Base-by-base conservation (phyloP, 2,329 filamentous ascomycete genomes). In the Chaetomiaceae sp. region DNA sequence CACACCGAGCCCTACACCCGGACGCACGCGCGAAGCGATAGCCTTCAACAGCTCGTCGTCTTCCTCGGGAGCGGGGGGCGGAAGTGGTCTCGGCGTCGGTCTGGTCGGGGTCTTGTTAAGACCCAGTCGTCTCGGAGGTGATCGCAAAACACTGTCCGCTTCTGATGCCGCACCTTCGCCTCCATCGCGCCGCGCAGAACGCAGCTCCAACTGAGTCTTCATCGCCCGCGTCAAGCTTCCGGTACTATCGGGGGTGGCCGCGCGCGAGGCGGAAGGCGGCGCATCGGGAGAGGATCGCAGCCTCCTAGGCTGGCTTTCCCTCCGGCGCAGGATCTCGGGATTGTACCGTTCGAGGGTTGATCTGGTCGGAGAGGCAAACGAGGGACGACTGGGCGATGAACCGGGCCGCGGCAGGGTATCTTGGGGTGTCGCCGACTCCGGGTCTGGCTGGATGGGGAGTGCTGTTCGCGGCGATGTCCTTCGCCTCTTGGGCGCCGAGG, bases 311-410 rank as follows among this genome's bases (percentile, higher is more conserved):
- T 37, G 68, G 61, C 59, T 59, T 68, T 62, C 68, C 60, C 69
- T 59, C 61, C 69, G 64, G 56, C 74, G 71, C 30, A 83, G 66
- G 6, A 83, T 70, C 10, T 81, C 75, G 0, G 82, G 79, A 54
- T 85, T 79, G 42, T 79, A 76, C 56, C 79, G 77, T 51, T 81
- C 73, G 13, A 86, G 67, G 59, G 81, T 87, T 12, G 83, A 75
- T 62, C 75, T 81, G 0, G 83, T 86, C 0, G 85, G 83, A n/a
- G 83, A 85, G 48, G 79, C 79, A 62, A 82, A 86, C 1, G 82
- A 85, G 1, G 78, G 75, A 1, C 74, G 74, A 41, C 59, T 27
- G 47, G 50, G 34, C 54, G 59, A 14, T 55, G 57, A 41, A 58
- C 60, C 44, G 58, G 59, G 50, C 60, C 62, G 45, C 59, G 60